A percentile compares a stretch with the other conserved stretches of the same genome.
Conservation (phyloP, 768 basidiomycete species). For the Lactarius sp. region DNA sequence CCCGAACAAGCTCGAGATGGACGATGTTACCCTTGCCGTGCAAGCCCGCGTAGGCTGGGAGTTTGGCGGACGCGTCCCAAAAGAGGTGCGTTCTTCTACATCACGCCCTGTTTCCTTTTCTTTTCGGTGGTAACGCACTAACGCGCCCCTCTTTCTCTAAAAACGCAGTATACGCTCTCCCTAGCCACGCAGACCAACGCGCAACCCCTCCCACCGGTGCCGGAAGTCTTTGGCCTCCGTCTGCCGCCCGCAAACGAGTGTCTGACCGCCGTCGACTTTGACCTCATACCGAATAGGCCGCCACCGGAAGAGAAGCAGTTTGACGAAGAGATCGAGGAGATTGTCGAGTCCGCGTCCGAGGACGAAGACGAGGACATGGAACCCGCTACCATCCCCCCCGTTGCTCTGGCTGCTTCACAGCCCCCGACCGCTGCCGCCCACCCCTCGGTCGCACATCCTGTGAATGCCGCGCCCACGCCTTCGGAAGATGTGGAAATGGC, state of each 20-base stretch:
- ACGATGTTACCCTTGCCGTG: slow-evolving; percentile 75
- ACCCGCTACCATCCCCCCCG: slow-evolving; percentile 48
- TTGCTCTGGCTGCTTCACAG: slow-evolving; percentile 14
- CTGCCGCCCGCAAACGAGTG: slow-evolving; percentile 66
- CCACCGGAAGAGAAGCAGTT: slow-evolving; percentile 71
- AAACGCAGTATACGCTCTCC: slow-evolving; percentile 62
- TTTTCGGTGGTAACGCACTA: background rate
- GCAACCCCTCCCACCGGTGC: slow-evolving; percentile 73
- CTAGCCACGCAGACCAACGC: slow-evolving; percentile 82
- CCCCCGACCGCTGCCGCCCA: slow-evolving; percentile 16
- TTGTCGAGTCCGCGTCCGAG: slow-evolving; percentile 68
- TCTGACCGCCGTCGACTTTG: slow-evolving; percentile 78
- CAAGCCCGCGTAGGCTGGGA: slow-evolving; percentile 92
- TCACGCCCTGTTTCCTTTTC: background rate
- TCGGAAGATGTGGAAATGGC: slow-evolving; percentile 64
- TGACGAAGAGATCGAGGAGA: slow-evolving; percentile 79
- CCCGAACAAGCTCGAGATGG: slow-evolving; percentile 74
- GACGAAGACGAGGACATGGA: slow-evolving; percentile 69
- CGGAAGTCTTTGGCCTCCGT: slow-evolving; percentile 83
- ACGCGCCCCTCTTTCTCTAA: background rate
- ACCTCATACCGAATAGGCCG: slow-evolving; percentile 79
- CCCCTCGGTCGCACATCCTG: slow-evolving; percentile 34
- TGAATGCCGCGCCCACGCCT: slow-evolving; percentile 57
- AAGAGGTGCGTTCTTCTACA: slow-evolving; percentile 54
- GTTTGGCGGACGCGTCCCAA: slow-evolving; percentile 82